Evolutionary conservation across 1,284 basidiomycete species (phyloP).

Genomic region (Pholiota adiposa): DNA sequence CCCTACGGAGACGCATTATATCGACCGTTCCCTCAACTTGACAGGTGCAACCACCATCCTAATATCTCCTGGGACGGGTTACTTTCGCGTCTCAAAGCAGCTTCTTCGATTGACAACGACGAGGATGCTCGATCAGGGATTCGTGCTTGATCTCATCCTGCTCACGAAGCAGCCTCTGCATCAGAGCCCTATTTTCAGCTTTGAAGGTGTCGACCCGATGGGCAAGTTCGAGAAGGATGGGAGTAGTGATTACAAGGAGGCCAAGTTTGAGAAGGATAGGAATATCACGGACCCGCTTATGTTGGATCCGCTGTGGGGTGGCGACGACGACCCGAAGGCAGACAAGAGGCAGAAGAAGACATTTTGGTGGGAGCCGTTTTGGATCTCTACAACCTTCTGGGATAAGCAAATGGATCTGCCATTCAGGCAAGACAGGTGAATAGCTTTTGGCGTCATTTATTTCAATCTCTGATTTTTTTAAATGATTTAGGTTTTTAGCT

Average conservation of each 20-base stretch:
- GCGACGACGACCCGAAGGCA: slow-evolving; percentile 54
- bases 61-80: slow-evolving; percentile 93
- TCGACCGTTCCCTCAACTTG: slow-evolving; percentile 93
- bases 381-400: slow-evolving; percentile 83
- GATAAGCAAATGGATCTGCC: slow-evolving; percentile 86
- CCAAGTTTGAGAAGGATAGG: slow-evolving; percentile 41
- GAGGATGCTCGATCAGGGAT: slow-evolving; percentile 94
- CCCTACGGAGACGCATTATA: slow-evolving; percentile 93
- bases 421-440: slow-evolving; percentile 81
- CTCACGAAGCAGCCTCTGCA: slow-evolving; percentile 94
- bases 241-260: slow-evolving; percentile 12
- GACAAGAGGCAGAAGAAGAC: slow-evolving; percentile 50
- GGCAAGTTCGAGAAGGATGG: slow-evolving; percentile 42
- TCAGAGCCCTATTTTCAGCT: slow-evolving; percentile 89
- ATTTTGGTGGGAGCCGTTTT: slow-evolving; percentile 89
- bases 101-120: slow-evolving; percentile 93
- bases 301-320: slow-evolving; percentile 82
- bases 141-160: slow-evolving; percentile 88
- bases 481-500: slow-evolving; percentile 75
- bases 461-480: slow-evolving; percentile 3
- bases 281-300: slow-evolving; percentile 51
- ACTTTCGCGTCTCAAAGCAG: slow-evolving; percentile 91
- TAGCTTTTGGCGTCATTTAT: neutral
- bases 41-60: slow-evolving; percentile 88
- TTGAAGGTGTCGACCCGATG: slow-evolving; percentile 60